Evolutionary conservation across 305 asterid species (phyloP), one percentile per base, ranked within the genome.

Genomic region (Fraxinus velutina): DNA sequence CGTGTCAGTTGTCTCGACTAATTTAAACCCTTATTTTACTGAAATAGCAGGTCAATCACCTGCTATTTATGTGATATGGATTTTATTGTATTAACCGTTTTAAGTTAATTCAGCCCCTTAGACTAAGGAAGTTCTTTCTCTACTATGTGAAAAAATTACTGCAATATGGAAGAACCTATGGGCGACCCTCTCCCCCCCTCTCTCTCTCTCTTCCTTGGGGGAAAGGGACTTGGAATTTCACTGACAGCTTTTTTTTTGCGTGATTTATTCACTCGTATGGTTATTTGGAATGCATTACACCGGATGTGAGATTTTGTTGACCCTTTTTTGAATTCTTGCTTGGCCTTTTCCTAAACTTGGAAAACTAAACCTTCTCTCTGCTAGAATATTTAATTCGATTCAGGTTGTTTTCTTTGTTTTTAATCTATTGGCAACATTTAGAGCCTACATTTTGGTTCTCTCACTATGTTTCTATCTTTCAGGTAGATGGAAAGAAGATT

Each of bases 401-500:
- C 37, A 30, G 39, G 62, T 27, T 80, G 66, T 62, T 77, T 42
- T n/a, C 36, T 3, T 17, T 36, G 12, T 8, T 30, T 27, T 10
- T 75, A 7, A 34, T 44, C 68, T 77, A 29, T 10, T 57, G 5
- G 27, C 29, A 60, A 12, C 62, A 71, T 44, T 17, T 19, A 7
- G 47, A 60, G 5, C 73, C 72, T 76, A 27, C 33, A 29, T 77
- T 52, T 52, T 33, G 71, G 79, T 55, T 57, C 19, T 57, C 13
- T 70, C 24, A 62, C 64, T 52, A 21, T 34, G 19, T 33, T 76
- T 77, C 60, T 73, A 73, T 60, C 55, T 85, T 87, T 86, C 94
- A 95, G 99, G 73, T 95, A 55, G 93, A 93, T 55, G 99, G 99
- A 37, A 93, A 90, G 93, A 88, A 89, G 87, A 90, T 95, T 81